Base-by-base conservation (phyloP, 305 asterid species). In the Rubia balearica region DNA sequence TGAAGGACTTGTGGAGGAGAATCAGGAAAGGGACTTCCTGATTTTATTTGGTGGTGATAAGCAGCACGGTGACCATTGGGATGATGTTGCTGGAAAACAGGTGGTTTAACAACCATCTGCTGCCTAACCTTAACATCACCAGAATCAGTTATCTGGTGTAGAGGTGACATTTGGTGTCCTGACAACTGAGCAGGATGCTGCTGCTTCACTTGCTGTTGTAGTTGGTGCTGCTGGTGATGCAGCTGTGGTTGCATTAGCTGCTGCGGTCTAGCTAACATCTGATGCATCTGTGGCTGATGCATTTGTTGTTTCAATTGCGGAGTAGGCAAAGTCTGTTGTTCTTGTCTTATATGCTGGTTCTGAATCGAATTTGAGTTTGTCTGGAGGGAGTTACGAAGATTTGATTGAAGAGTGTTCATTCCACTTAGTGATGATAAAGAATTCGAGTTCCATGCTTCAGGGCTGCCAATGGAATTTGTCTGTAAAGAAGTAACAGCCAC, bases 81-180 rank as follows among this genome's bases (percentile, higher is more conserved):
- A 70, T 81, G 89, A 74, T 86, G 94, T 69, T 82, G 88, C 79
- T 80, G 96, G 69, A 91, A 80, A 72, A 83, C 88, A 79, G 96
- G 93, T n/a, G 95, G 6, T 84, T 91, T 91, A 71, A 77, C 87
- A 73, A 84, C 85, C 84, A 91, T 85, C 84, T 89, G 98, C 78
- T 88, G 96, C 79, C 95, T 87, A 87, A 85, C 83, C 86, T 89
- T 94, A 72, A 89, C 69, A 71, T 94, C 98, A 81, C 80, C 88
- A 27, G 88, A 49, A 70, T 91, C 98, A 85, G 80, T 85, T 71
- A 83, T 81, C 87, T 85, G 97, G 80, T 86, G 88, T 69, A 87
- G 85, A 72, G 89, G 97, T 66, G 88, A 80, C 83, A 91, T 81
- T 72, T 85, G 90, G 70, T 87, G 95, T 48, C 81, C 77, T 46